Evolutionary conservation across 257 asterid species (phyloP), one percentile per base, ranked within the genome.

Genomic region (Solanum phureja): DNA sequence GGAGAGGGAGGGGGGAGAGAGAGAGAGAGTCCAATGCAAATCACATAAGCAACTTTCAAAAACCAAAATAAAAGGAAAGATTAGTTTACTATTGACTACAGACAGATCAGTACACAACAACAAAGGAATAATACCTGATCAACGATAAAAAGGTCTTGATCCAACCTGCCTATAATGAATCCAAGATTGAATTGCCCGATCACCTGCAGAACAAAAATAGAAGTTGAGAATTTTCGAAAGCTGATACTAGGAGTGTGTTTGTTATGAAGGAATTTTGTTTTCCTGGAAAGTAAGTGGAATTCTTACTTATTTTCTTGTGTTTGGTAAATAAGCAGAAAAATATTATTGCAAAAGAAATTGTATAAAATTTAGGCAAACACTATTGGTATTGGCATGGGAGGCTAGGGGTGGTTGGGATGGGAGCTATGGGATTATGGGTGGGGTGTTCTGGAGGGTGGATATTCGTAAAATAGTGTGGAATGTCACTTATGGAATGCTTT

Each of bases 151-250:
- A 97, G 98, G 94, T 97, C 98, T 81, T 91, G 93, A 84, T 93
- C 95, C 85, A 94, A 87, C 94, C 95, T 97, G 86, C 97, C 98
- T 90, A 97, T 92, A 88, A 97, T 96, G 91, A 97, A 97, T 74
- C 99, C 99, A 86, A 96, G 99, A 92, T 97, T 97, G 91, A 97
- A 97, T 89, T 97, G 98, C 87, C 99, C 99, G 83, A 97, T 92
- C 86, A 95, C 98, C 99, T 97, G 95, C 91, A 90, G 73, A 85
- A 44, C 64, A 81, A 85, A 24, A 86, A 8, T 46, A 29, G 40
- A 29, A 46, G 85, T 81, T 49, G 44, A 81, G 69, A 81, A 49
- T 81, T 81, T 49, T 49, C 16, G 3, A 81, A 29, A 46, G 44
- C 29, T 49, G 42, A 29, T 81, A 46, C 68, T 16, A 77, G 3